Evolutionary conservation across 306 rosid genomes (phyloP).

Genomic region (Psophocarpus tetragonolobus): DNA sequence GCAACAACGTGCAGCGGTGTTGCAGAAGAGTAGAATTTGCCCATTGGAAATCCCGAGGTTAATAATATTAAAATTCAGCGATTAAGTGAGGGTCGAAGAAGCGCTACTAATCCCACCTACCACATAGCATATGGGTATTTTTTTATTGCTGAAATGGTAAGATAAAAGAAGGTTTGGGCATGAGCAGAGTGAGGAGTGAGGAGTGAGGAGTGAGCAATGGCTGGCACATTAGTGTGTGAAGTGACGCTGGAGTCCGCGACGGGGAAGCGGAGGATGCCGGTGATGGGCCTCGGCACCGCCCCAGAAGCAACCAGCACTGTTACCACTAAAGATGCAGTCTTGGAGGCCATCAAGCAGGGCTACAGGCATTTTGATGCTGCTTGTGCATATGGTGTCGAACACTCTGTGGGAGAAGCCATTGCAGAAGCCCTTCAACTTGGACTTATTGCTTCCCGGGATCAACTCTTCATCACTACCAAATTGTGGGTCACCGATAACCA

Average conservation of each 20-base stretch:
- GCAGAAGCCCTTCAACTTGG: conserved; percentile 47
- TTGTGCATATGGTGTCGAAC: conserved; percentile 49
- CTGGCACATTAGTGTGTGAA: conserved; percentile 5
- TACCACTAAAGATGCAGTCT: conserved; percentile 43
- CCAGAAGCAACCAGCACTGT: conserved; percentile 37
- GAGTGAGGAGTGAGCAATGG: too few relatives aligned
- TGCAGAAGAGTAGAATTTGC: too few relatives aligned
- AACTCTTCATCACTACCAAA: conserved; percentile 51
- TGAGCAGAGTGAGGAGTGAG: too few relatives aligned
- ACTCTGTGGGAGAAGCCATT: conserved; percentile 44
- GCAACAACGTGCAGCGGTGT: too few relatives aligned
- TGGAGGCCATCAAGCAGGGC: conserved; percentile 52
- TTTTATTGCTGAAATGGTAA: neutral
- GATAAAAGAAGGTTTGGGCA: neutral
- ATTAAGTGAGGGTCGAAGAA: too few relatives aligned
- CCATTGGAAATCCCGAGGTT: too few relatives aligned
- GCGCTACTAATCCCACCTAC: neutral
- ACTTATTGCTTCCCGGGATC: conserved; percentile 33
- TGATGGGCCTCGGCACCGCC: conserved; percentile 42
- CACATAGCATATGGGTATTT: neutral
- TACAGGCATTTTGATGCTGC: conserved; percentile 62
- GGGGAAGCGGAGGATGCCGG: conserved; percentile 31
- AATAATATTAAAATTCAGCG: too few relatives aligned
- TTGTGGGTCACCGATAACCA: conserved; percentile 55
- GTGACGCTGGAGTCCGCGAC: conserved; percentile 22